These are phyloP conservation scores for Hamamelis virginiana DNA, from an alignment of 164 flowering plant species.

Conservation along the genomic window DNA sequence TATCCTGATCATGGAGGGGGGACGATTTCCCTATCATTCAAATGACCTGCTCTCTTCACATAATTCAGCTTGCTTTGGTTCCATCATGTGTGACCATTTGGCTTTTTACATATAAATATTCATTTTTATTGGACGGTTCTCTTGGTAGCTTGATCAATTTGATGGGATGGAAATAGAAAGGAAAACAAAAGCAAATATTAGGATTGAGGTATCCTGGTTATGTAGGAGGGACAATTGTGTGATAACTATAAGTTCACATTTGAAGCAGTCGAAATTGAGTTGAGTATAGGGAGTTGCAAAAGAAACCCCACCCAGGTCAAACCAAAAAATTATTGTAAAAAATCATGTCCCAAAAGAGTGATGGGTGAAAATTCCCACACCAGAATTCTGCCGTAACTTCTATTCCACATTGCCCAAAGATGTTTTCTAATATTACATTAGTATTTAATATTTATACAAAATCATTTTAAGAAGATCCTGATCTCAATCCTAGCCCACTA, in stretches of 20 bases:
- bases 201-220: neutral
- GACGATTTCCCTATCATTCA: no score
- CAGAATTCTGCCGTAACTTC: no score
- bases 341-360: no score
- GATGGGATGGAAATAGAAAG: neutral
- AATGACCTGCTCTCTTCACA: no score
- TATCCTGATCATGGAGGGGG: neutral
- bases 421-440: no score
- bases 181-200: neutral
- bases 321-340: no score
- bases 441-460: no score
- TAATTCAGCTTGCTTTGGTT: no score
- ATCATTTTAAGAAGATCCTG: no score
- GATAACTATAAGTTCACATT: neutral
- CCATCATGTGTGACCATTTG: neutral
- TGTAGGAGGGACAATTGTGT: neutral
- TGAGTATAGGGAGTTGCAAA: neutral
- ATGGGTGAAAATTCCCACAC: no score
- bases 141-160: neutral
- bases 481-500: no score
- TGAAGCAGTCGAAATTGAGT: neutral
- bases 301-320: neutral
- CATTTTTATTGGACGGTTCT: neutral
- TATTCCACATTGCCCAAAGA: no score
- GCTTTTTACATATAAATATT: neutral